Conservation (phyloP, 352 stramenopile genomes). For the Stramenopiles sp. region DNA sequence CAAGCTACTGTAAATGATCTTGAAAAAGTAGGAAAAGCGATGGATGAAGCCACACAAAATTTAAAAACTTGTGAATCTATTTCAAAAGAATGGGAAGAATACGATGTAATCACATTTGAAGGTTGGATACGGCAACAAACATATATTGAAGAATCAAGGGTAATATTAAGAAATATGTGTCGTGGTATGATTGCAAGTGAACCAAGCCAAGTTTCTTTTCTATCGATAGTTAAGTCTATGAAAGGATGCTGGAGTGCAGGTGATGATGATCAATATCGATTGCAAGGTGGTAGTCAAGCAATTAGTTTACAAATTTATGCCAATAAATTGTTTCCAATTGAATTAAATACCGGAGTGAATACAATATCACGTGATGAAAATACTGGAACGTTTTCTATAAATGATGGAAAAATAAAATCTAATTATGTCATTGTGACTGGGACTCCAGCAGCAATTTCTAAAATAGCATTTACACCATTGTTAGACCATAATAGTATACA, state of each 20-base stretch:
- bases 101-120: background rate
- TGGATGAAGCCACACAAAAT: background rate
- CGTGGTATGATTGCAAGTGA: background rate
- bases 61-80: background rate
- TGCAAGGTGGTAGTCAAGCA: background rate
- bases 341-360: background rate
- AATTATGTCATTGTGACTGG: constrained; percentile 1
- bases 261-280: background rate
- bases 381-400: background rate
- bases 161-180: background rate
- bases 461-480: background rate
- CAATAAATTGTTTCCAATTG: background rate
- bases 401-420: background rate
- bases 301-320: background rate
- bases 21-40: background rate
- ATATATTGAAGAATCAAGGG: background rate
- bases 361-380: background rate
- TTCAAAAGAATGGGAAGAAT: background rate
- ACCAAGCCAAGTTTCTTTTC: background rate
- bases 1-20: background rate
- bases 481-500: background rate
- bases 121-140: background rate
- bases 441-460: background rate
- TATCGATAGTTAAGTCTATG: background rate
- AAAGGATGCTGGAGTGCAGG: background rate